Conservation (phyloP, 2,329 filamentous ascomycete genomes). For the Fusarium illudens region DNA sequence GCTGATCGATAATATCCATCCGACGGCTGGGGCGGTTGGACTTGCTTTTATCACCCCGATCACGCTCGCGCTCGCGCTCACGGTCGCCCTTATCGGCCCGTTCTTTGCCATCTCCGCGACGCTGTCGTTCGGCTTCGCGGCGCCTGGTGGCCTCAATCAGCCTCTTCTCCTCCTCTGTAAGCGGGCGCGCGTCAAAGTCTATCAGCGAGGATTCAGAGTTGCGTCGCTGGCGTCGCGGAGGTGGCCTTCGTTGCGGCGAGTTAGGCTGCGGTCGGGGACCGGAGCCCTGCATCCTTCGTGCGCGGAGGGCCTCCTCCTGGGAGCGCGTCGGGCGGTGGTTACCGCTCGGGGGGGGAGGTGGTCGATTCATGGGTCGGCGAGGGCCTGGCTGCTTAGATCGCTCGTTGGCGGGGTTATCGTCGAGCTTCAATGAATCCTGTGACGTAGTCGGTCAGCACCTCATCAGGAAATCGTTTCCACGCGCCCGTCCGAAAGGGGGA, state of each 20-base stretch:
- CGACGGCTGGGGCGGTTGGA: conserved; percentile 58
- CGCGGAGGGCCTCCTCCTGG: conserved; percentile 70
- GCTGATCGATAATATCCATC: conserved; percentile 92
- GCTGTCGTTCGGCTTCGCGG: conserved; percentile 39
- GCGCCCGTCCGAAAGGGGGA: neutral
- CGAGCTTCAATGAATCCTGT: conserved; percentile 73
- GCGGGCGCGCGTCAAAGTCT: conserved; percentile 63
- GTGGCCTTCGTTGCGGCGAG: conserved; percentile 45
- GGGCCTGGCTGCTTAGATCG: conserved; percentile 52
- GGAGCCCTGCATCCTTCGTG: conserved; percentile 53
- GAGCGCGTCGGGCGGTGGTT: conserved; percentile 70
- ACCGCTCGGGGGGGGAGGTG: conserved; percentile 45
- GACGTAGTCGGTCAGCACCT: conserved; percentile 18
- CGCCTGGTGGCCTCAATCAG: conserved; percentile 49
- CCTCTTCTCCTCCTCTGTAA: conserved; percentile 63
- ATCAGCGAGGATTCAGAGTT: conserved; percentile 83
- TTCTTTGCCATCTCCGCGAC: conserved; percentile 37
- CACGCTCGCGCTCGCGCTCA: conserved; percentile 43
- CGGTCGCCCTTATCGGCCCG: conserved; percentile 46
- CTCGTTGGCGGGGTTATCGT: conserved; percentile 60
- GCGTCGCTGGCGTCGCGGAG: conserved; percentile 64
- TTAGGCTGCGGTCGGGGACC: conserved; percentile 46
- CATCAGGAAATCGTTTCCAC: neutral
- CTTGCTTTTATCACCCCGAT: conserved; percentile 57
- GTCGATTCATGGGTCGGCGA: conserved; percentile 48